phyloP scores from a whole-genome alignment of 163 green algal species.

The Chlamydomonas reinhardtii region DNA sequence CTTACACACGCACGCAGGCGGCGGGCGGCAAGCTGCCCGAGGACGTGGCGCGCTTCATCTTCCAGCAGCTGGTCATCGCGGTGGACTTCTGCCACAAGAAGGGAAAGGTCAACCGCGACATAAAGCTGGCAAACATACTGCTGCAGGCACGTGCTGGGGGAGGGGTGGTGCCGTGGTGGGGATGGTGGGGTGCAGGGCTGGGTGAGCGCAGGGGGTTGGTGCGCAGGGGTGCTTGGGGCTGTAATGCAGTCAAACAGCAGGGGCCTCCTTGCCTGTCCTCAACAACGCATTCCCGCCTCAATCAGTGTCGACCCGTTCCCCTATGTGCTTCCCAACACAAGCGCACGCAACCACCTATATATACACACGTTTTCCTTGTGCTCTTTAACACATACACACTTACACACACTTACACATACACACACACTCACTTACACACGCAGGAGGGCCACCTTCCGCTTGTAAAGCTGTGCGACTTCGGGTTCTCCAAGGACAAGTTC shows the following conservation, averaged over 20 bases:
- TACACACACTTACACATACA: constrained; percentile 44
- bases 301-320: too few species aligned
- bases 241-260: too few species aligned
- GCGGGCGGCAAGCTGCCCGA: constrained; percentile 50
- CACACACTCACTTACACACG: too few species aligned
- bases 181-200: constrained; percentile 83
- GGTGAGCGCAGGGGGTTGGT: background rate
- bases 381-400: too few species aligned
- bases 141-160: constrained; percentile 65
- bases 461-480: constrained; percentile 63
- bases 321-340: too few species aligned
- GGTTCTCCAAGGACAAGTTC: constrained; percentile 75
- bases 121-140: constrained; percentile 86
- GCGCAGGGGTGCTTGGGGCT: too few species aligned
- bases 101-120: constrained; percentile 68
- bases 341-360: too few species aligned
- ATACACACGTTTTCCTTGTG: too few species aligned
- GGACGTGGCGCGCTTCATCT: constrained; percentile 61
- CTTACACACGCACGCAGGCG: background rate
- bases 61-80: constrained; percentile 63
- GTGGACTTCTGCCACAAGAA: constrained; percentile 62
- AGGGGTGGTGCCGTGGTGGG: constrained; percentile 62
- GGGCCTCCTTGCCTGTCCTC: too few species aligned
- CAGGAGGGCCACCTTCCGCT: constrained; percentile 42
- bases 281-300: too few species aligned